Conservation (phyloP, 208 protist species). For the Trichomonas tenax region DNA sequence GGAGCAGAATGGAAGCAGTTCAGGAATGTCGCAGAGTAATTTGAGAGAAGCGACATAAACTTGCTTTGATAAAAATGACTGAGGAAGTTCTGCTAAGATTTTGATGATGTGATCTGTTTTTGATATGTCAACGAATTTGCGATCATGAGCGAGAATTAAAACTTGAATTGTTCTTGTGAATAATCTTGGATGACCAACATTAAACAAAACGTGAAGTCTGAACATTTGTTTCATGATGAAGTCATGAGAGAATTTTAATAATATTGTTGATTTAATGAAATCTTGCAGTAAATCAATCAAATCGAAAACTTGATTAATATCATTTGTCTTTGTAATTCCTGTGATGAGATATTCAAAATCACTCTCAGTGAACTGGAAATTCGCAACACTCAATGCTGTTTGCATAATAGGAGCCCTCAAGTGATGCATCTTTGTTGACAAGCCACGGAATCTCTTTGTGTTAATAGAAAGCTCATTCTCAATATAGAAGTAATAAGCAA, state of each 20-base stretch:
- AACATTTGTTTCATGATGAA: neutral
- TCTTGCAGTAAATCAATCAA: neutral
- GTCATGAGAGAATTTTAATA: neutral
- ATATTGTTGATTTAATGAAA: neutral
- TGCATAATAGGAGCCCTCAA: neutral
- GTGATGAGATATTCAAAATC: neutral
- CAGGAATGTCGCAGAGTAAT: neutral
- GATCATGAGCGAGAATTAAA: neutral
- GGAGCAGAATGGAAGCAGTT: neutral
- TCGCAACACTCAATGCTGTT: neutral
- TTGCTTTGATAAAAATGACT: neutral
- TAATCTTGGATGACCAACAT: neutral
- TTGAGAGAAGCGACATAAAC: neutral
- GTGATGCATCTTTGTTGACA: neutral
- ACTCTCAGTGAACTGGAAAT: neutral
- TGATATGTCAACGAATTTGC: neutral
- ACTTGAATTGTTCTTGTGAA: neutral
- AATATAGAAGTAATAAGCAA: neutral
- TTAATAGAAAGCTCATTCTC: neutral
- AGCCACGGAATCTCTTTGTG: neutral
- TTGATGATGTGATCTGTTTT: neutral
- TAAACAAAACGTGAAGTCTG: neutral
- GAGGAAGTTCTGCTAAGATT: neutral
- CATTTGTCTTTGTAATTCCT: neutral
- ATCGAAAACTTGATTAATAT: neutral